These are phyloP conservation scores for Isatis tinctoria DNA, from an alignment of 345 rosid species.

Conservation along the genomic window DNA sequence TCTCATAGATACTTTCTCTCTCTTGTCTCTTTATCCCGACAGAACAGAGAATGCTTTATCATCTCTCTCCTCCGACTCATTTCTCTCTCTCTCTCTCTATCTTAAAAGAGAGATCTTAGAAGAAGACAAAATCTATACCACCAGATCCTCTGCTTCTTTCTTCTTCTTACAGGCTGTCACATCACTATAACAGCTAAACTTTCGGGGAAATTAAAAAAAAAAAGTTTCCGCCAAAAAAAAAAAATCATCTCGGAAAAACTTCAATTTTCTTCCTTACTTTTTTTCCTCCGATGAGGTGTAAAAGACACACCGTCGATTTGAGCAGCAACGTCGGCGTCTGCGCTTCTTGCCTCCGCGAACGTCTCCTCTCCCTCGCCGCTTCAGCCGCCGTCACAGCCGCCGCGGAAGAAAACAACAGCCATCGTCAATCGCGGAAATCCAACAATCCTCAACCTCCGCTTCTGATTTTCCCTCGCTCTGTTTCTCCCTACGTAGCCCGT, in stretches of 20 bases:
- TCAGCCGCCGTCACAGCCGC: conserved; percentile 46
- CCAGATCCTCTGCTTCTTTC: conserved; percentile 17
- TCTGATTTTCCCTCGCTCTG: conserved; percentile 70
- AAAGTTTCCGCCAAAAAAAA: not conserved
- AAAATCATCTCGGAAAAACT: not conserved
- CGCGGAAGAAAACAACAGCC: conserved; percentile 12
- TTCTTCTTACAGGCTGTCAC: conserved; percentile 27
- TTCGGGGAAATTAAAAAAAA: not conserved
- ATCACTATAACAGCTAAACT: conserved; percentile 22
- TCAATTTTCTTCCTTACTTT: not conserved
- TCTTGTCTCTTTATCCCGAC: not conserved
- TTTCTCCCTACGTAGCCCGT: conserved; percentile 64
- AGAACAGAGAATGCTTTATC: not conserved
- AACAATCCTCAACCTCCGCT: conserved; percentile 33
- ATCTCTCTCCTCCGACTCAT: too few relatives aligned
- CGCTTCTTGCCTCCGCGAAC: conserved; percentile 84
- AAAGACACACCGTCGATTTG: conserved; percentile 56
- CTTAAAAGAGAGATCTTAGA: conserved; percentile 6
- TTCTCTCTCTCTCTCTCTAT: not conserved
- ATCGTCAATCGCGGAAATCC: conserved; percentile 20
- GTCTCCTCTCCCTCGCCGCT: conserved; percentile 51
- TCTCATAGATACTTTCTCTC: not conserved
- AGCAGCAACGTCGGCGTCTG: conserved; percentile 80
- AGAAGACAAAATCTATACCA: conserved; percentile 30
- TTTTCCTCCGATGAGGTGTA: conserved; percentile 64